Percentiles rank a stretch among this genome's conserved stretches.
Evolutionary conservation across 805 yeast species (phyloP).

Genomic region (Pichia occidentalis): DNA sequence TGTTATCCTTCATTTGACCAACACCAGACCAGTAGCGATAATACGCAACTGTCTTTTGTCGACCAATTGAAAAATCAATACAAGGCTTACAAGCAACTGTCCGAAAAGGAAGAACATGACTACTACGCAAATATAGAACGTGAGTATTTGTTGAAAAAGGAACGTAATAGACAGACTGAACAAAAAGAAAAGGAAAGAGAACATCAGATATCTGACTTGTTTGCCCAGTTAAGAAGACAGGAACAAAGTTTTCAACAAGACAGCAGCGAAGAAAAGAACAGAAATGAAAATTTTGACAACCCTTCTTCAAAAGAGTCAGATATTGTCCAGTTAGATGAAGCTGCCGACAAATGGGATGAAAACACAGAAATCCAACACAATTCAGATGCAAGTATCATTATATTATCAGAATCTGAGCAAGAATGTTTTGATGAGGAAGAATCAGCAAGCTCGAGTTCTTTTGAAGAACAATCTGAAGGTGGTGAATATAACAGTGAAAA

Average conservation of each 20-base stretch:
- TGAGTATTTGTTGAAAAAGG: constrained; percentile 23
- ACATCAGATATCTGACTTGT: constrained; percentile 3
- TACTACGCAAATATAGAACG: constrained; percentile 32
- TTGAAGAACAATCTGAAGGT: constrained; percentile 2
- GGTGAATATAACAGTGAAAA: constrained; percentile 1
- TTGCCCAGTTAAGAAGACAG: constrained; percentile 1
- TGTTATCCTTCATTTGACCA: neutral
- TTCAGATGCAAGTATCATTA: neutral
- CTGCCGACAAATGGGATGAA: constrained; percentile 7
- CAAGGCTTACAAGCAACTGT: constrained; percentile 25
- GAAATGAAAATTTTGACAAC: too few species aligned
- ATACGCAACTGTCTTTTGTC: neutral
- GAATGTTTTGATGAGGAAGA: constrained; percentile 2
- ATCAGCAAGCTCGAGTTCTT: neutral
- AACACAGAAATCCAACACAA: neutral
- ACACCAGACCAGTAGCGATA: constrained; percentile 13
- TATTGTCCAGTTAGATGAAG: constrained; percentile 11
- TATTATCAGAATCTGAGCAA: constrained; percentile 1
- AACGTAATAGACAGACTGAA: constrained; percentile 3
- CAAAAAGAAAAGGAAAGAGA: constrained; percentile 5
- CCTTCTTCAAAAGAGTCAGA: too few species aligned
- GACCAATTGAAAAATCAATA: constrained; percentile 29
- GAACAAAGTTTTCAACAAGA: constrained; percentile 2
- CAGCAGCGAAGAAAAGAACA: constrained; percentile 4
- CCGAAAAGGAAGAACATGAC: constrained; percentile 31